These are phyloP conservation scores for Boletus tylopilopsis DNA, from an alignment of 768 basidiomycete genomes.

Conservation along the genomic window DNA sequence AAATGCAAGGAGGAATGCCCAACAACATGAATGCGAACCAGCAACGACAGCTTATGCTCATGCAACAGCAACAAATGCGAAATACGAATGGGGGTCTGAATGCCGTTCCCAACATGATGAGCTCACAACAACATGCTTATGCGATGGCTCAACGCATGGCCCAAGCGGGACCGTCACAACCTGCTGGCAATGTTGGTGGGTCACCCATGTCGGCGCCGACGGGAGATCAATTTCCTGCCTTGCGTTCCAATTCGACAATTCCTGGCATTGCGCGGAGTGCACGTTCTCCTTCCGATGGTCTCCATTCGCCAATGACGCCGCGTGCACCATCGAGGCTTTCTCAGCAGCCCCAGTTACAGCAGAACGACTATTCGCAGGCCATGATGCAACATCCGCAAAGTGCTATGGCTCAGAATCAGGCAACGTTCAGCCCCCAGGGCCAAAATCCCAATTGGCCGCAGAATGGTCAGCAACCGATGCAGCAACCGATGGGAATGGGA, in stretches of 20 bases:
- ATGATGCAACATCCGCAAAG: constrained; percentile 37
- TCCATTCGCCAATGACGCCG: constrained; percentile 42
- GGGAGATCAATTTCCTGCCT: constrained; percentile 42
- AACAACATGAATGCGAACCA: constrained; percentile 32
- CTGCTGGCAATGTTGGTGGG: constrained; percentile 24
- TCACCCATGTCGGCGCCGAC: constrained; percentile 43
- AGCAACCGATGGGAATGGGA: constrained; percentile 32
- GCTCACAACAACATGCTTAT: constrained; percentile 32
- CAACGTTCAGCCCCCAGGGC: constrained; percentile 31
- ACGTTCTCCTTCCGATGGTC: constrained; percentile 69
- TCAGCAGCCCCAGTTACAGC: constrained; percentile 47
- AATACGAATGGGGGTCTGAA: constrained; percentile 25
- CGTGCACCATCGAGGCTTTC: constrained; percentile 34
- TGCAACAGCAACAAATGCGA: constrained; percentile 35
- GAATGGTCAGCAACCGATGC: constrained; percentile 53
- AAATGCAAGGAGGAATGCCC: constrained; percentile 29
- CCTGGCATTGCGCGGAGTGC: constrained; percentile 75
- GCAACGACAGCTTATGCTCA: constrained; percentile 45
- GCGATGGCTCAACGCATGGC: constrained; percentile 42
- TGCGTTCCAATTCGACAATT: constrained; percentile 58
- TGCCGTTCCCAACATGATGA: constrained; percentile 30
- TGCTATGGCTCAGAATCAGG: constrained; percentile 27
- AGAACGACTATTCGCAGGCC: constrained; percentile 38
- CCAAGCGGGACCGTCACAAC: constrained; percentile 38
- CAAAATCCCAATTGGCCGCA: constrained; percentile 46